Base-by-base conservation (phyloP, 345 rosid genomes). In the Moricandia moricandioides region DNA sequence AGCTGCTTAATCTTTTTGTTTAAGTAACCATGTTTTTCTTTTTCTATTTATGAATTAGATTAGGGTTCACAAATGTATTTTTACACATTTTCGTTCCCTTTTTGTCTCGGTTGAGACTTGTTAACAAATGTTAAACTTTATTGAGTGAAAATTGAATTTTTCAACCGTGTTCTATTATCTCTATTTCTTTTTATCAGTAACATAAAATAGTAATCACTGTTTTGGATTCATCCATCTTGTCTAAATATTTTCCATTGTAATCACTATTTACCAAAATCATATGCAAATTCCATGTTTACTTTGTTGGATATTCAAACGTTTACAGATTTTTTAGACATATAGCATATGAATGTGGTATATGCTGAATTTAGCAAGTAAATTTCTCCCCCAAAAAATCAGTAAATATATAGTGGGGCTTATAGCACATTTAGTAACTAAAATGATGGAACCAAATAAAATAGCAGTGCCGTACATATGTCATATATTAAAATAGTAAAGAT, bases 1-100 rank as follows among this genome's bases (percentile, higher is more conserved):
- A 82, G 80, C 27, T 91, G 16, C 87, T 91, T 45, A 83, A 79
- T 40, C 80, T 91, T 67, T 88, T 91, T 78, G 57, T 73, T 66
- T 91, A 75, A 83, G 16, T 13, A n/a, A 57, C 14, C 18, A 21
- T 43, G 14, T 33, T 4, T n/a, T 5, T 14, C 8, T 30, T 40
- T n/a, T 47, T 43, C 51, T 47, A n/a, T 3, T 31, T 9, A 56
- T 49, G 49, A 9, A 7, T 35, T 61, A 51, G 55, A 39, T 47
- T 72, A 72, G 69, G 78, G 65, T 39, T 61, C 17, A 51, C 43
- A 60, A 78, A 51, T 72, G 81, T 72, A 72, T 67, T 67, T 78
- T 67, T 67, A 59, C 21, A 60, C 73, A 60, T 70, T 65, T 58
- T 52, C 47, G 13, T 49, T 16, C 31, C 75, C 4, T 57, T 34